A percentile compares a stretch with the other conserved stretches of the same genome.
phyloP scores from a whole-genome alignment of 1,284 basidiomycete genomes.

The Pseudozyma sp. region DNA sequence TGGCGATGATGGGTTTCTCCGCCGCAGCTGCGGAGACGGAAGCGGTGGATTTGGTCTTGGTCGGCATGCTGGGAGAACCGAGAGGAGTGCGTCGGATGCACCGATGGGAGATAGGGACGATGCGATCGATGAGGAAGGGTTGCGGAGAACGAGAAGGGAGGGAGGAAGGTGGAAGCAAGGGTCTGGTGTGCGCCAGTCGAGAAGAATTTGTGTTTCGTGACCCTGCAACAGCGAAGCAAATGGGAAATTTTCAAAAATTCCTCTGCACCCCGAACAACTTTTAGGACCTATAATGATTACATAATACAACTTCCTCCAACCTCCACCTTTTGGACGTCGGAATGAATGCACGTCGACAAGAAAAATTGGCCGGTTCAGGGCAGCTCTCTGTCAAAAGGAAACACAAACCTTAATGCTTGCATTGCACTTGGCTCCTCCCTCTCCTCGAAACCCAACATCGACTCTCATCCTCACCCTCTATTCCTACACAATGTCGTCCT shows the following conservation, averaged over 20 bases:
- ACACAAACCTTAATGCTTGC: neutral
- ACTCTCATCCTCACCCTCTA: neutral
- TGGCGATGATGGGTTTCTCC: conserved; percentile 32
- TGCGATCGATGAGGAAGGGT: neutral
- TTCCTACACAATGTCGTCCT: too few relatives aligned
- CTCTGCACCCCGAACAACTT: too few relatives aligned
- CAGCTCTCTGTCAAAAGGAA: neutral
- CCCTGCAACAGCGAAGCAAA: too few relatives aligned
- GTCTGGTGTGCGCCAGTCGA: too few relatives aligned
- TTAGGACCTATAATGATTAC: conserved; percentile 16
- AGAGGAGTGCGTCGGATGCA: neutral
- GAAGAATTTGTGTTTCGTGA: too few relatives aligned
- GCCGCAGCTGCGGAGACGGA: neutral
- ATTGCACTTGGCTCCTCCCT: neutral
- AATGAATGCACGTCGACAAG: too few relatives aligned
- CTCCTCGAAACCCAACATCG: neutral
- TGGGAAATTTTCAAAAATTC: too few relatives aligned
- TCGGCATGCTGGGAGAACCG: conserved; percentile 6
- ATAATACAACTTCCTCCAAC: conserved; percentile 5
- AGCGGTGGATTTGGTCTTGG: conserved; percentile 15
- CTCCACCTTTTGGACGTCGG: conserved; percentile 11
- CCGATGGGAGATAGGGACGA: neutral
- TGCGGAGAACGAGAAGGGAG: neutral
- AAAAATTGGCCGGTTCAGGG: too few relatives aligned
- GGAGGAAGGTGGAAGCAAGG: too few relatives aligned